These are phyloP conservation scores for Aphanomyces euteiches DNA, from an alignment of 352 stramenopile species.

Conservation along the genomic window DNA sequence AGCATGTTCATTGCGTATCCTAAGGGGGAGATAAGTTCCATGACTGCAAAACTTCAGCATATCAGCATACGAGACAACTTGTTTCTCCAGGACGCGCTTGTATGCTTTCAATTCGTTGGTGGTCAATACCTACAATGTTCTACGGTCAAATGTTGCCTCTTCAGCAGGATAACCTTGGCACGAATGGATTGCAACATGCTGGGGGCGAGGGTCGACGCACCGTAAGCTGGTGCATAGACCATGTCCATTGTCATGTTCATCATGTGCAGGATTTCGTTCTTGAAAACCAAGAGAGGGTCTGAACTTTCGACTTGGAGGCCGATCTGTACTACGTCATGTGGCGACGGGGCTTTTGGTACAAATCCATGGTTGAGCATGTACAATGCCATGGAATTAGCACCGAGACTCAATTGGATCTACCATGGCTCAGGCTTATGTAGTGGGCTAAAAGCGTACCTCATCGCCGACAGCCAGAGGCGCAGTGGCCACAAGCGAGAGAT, in stretches of 20 bases:
- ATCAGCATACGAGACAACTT: constrained; percentile 15
- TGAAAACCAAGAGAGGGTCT: constrained; percentile 21
- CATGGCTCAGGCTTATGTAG: not conserved
- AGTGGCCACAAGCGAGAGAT: not conserved
- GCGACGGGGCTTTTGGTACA: constrained; percentile 3
- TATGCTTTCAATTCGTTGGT: not conserved
- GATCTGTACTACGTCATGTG: not conserved
- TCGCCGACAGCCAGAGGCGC: not conserved
- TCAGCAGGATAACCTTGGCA: constrained; percentile 4
- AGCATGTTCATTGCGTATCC: constrained; percentile 25
- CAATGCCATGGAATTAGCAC: constrained; percentile 23
- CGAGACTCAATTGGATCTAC: constrained; percentile 19
- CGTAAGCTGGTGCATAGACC: constrained; percentile 6
- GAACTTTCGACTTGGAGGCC: constrained; percentile 22
- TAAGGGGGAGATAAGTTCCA: constrained; percentile 5
- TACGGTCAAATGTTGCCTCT: too few species aligned
- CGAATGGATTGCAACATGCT: constrained; percentile 21
- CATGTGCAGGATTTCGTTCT: constrained; percentile 24
- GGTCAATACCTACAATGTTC: constrained; percentile 10
- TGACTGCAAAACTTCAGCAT: not conserved
- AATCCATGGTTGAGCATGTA: constrained; percentile 31
- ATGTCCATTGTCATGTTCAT: constrained; percentile 28
- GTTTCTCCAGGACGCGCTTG: not conserved
- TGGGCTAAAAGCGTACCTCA: not conserved
- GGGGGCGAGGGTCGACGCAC: not conserved